Evolutionary conservation across 192 early-diverging fungal species (phyloP).

Genomic region (Linderina pennispora): DNA sequence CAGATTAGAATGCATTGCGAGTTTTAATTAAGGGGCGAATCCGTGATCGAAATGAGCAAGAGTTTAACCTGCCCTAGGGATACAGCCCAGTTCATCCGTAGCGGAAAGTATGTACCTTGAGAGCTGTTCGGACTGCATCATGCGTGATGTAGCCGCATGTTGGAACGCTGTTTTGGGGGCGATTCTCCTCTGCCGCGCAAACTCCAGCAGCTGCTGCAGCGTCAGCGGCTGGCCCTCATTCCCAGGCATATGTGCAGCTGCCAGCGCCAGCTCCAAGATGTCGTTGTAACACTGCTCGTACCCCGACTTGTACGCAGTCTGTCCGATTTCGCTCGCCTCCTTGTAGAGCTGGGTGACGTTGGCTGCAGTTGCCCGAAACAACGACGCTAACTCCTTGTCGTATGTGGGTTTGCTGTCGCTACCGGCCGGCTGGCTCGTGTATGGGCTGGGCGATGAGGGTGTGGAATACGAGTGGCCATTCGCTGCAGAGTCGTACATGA

Average conservation of each 20-base stretch:
- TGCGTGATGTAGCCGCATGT: too few relatives aligned
- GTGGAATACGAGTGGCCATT: slow-evolving; percentile 38
- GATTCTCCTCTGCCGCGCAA: slow-evolving; percentile 33
- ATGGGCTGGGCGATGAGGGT: slow-evolving; percentile 29
- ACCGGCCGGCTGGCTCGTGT: slow-evolving; percentile 6
- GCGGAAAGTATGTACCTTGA: too few relatives aligned
- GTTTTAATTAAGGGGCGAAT: too few relatives aligned
- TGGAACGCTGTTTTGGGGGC: slow-evolving; percentile 14
- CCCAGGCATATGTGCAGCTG: slow-evolving; percentile 2
- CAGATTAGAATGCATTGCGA: too few relatives aligned
- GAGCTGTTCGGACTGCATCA: too few relatives aligned
- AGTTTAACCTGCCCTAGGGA: too few relatives aligned
- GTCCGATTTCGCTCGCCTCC: slow-evolving; percentile 38
- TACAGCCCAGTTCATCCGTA: too few relatives aligned
- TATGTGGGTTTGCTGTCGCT: slow-evolving; percentile 16
- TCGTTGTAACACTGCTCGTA: slow-evolving; percentile 46
- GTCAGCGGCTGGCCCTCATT: slow-evolving; percentile 7
- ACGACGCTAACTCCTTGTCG: slow-evolving; percentile 32
- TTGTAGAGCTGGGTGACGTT: slow-evolving; percentile 46
- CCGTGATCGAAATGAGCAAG: too few relatives aligned
- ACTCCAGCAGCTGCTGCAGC: slow-evolving; percentile 29
- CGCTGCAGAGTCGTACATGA: slow-evolving; percentile 29
- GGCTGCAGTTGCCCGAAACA: slow-evolving; percentile 41
- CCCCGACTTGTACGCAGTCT: slow-evolving; percentile 34
- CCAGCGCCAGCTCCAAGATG: slow-evolving; percentile 30